Evolutionary conservation across 192 early-diverging fungal species (phyloP), one percentile per base, ranked within the genome.

Genomic region (Mortierella antarctica): DNA sequence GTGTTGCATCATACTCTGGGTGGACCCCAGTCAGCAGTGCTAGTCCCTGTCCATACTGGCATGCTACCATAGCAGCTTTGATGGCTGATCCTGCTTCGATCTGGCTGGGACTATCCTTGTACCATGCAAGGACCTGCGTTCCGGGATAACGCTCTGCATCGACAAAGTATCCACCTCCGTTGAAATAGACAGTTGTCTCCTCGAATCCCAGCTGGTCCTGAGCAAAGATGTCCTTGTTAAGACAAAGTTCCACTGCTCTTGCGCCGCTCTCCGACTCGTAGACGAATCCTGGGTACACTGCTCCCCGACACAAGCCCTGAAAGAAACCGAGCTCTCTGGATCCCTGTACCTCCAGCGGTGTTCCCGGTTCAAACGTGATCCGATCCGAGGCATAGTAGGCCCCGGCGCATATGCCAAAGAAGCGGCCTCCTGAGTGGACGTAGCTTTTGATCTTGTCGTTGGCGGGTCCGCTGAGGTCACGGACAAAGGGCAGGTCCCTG

Each of bases 351-450:
- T 93, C 87, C 55, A 91, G 81, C 8, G 66, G 66, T 23, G 84
- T 82, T 6, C 88, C 91, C 0, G 84, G 76, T 83, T 97, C 93
- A 85, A 98, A 97, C 73, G 93, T 92, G 31, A 95, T 90, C 17
- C 82, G 74, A 7, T 74, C 79, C 40, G 86, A 85, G 7, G 87
- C 94, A 79, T 94, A 98, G 82, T 97, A 97, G 4, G 86, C 88
- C 20, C 97, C 98, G 0, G 95, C 96, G 62, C 98, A 97, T 9
- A 99, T 91, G 0, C 98, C 98, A 59, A 96, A 83, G 82, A 96
- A 99, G 21, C 87, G 83, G 2, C 98, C 98, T 55, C 96, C 97
- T 18, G 60, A 65, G 18, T 81, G 56, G 12, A 97, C 92, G 85
- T 89, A 96, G 15, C 82, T 70, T 3, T 65, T 67, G 62, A 98